Evolutionary conservation across 2,329 filamentous ascomycete genomes (phyloP), one percentile per base, ranked within the genome.

Genomic region (Xylaria arbuscula): DNA sequence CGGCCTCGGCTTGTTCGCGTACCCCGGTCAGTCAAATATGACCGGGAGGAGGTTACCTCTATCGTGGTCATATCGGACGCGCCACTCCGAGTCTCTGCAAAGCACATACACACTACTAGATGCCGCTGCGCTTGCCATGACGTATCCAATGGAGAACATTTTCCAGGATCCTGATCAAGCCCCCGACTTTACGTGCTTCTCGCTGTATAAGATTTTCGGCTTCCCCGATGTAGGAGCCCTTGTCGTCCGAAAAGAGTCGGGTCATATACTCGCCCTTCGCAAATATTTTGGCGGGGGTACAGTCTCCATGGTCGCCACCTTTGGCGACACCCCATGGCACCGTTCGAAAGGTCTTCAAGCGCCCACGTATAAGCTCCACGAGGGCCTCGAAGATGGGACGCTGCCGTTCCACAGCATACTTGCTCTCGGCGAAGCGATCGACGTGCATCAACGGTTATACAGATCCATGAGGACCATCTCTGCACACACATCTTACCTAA

Each of bases 1-100:
- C n/a, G 73, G 77, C 9, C 76, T 83, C 10, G 81, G 82, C 1
- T 75, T 87, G 2, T 89, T 92, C 71, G 88, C 88, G 22, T 92
- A 89, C 75, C 89, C 90, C 3, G 90, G 87, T 0, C 90, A 92
- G 76, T 92, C 89, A 34, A 92, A 92, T 75, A 89, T 92, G 83
- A 90, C 88, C 51, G 90, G 90, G 8, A 83, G 87, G 22, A 83
- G 89, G 66, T 79, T 91, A 50, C 89, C 90, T 3, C 78, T 88
- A 34, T 77, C 80, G 0, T 92, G 90, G 90, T 78, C 82, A 11
- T 78, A 80, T 17, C 75, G 74, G 62, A 73, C 81, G 34, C 78
- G 83, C 32, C 69, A 75, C 34, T 76, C 76, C 2, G 73, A 75
- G 24, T 69, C 74, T 38, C 65, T 80, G 59, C 77, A 78, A 62